Evolutionary conservation across 306 rosid genomes (phyloP).

Genomic region (Vigna hirtella): DNA sequence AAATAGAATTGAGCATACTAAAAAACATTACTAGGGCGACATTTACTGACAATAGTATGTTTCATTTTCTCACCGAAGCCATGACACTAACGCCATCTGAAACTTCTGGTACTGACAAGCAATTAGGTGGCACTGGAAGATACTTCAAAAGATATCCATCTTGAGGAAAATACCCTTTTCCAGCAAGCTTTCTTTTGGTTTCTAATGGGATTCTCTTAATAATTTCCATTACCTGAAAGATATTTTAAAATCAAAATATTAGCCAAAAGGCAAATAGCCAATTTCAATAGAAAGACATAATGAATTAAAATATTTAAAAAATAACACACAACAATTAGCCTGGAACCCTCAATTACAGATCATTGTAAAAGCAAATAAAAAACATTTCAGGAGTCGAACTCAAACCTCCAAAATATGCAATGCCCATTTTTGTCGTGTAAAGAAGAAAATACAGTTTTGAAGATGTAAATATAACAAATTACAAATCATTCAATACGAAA

Average conservation of each 20-base stretch:
- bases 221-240: conserved; percentile 72
- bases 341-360: conserved; percentile 11
- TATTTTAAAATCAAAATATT: conserved; percentile 38
- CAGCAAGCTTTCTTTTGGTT: conserved; percentile 69
- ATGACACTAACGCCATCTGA: conserved; percentile 95
- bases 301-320: background rate
- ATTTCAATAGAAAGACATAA: conserved; percentile 23
- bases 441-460: background rate
- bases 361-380: conserved; percentile 14
- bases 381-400: background rate
- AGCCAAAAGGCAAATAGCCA: conserved; percentile 20
- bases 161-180: conserved; percentile 87
- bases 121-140: conserved; percentile 95
- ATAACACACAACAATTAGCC: conserved; percentile 5
- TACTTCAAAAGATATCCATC: conserved; percentile 78
- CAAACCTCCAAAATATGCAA: conserved; percentile 31
- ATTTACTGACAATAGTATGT: background rate
- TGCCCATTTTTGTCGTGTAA: background rate
- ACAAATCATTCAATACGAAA: conserved; percentile 5
- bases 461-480: background rate
- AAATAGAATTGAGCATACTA: background rate
- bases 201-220: conserved; percentile 74
- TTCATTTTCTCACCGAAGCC: conserved; percentile 73
- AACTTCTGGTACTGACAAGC: conserved; percentile 88
- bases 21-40: background rate